These are phyloP conservation scores for Glycine latifolia DNA, from an alignment of 306 rosid genomes.

Conservation along the genomic window DNA sequence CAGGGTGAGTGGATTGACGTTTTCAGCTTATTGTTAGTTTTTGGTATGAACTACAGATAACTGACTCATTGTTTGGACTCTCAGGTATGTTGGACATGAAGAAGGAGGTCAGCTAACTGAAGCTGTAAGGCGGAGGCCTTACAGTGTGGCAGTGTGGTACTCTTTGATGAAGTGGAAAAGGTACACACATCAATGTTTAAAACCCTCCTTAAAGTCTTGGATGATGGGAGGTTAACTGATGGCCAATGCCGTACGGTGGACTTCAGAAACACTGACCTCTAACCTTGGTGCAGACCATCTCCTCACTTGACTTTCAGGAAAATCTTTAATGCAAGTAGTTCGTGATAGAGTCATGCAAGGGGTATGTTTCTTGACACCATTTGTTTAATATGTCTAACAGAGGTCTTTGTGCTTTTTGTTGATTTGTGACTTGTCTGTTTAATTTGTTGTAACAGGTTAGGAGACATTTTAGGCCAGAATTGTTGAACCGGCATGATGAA, in stretches of 20 bases:
- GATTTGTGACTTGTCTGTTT: no score
- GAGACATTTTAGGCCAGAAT: not conserved
- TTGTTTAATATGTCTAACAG: not conserved
- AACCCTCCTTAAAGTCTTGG: not conserved
- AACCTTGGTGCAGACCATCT: not conserved
- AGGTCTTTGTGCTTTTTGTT: not conserved
- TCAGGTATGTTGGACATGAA: not conserved
- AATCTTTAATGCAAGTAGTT: not conserved
- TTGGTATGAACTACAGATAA: not conserved
- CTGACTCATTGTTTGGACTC: not conserved
- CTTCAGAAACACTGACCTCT: not conserved
- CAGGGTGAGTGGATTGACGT: not conserved
- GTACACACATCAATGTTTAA: not conserved
- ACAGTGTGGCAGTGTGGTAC: not conserved
- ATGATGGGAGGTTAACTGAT: not conserved
- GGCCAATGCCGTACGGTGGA: not conserved
- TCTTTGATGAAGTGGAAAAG: conserved; percentile 3
- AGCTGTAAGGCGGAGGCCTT: conserved; percentile 1
- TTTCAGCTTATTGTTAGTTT: not conserved
- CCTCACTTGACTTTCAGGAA: not conserved
- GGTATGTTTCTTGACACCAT: not conserved
- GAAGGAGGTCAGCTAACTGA: conserved; percentile 5
- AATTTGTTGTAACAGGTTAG: not conserved
- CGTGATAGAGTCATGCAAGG: not conserved
- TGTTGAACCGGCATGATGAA: not conserved